Evolutionary conservation across 768 basidiomycete species (phyloP).

Genomic region (Multifurca ochricompacta): DNA sequence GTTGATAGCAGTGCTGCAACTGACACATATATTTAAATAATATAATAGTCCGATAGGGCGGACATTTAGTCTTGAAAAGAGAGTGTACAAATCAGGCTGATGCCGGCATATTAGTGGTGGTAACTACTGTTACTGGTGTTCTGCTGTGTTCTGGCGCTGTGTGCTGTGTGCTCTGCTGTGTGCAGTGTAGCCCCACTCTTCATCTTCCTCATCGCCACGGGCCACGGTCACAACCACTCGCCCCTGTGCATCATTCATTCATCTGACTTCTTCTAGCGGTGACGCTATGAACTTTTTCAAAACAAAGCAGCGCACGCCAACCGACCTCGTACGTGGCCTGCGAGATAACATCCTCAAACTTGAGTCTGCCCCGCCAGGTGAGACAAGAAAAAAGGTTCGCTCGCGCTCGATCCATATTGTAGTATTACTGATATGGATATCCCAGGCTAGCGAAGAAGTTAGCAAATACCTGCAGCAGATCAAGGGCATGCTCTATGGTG

Average conservation of each 20-base stretch:
- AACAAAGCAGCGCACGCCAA: slow-evolving; percentile 78
- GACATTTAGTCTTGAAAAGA: too few relatives aligned
- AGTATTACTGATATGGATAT: not conserved
- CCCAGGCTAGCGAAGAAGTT: slow-evolving; percentile 81
- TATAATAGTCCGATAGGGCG: too few relatives aligned
- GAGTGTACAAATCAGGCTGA: slow-evolving; percentile 11
- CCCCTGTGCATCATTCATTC: not conserved
- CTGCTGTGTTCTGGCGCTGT: too few relatives aligned
- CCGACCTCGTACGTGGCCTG: slow-evolving; percentile 77
- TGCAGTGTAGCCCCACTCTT: not conserved
- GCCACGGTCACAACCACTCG: not conserved
- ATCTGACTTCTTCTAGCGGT: not conserved
- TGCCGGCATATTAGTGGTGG: slow-evolving; percentile 16
- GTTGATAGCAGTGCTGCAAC: too few relatives aligned
- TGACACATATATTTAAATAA: too few relatives aligned
- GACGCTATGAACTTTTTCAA: slow-evolving; percentile 91
- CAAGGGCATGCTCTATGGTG: slow-evolving; percentile 80
- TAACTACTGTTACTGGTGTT: too few relatives aligned
- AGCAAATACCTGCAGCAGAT: slow-evolving; percentile 86
- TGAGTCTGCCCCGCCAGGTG: slow-evolving; percentile 68
- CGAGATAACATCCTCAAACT: slow-evolving; percentile 73
- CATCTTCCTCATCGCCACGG: slow-evolving; percentile 7
- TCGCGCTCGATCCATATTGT: not conserved
- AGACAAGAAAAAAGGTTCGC: slow-evolving; percentile 72
- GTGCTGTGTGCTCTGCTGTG: too few relatives aligned